Conservation (phyloP, 495 filamentous ascomycete genomes). For the Aspergillus nanangensis region DNA sequence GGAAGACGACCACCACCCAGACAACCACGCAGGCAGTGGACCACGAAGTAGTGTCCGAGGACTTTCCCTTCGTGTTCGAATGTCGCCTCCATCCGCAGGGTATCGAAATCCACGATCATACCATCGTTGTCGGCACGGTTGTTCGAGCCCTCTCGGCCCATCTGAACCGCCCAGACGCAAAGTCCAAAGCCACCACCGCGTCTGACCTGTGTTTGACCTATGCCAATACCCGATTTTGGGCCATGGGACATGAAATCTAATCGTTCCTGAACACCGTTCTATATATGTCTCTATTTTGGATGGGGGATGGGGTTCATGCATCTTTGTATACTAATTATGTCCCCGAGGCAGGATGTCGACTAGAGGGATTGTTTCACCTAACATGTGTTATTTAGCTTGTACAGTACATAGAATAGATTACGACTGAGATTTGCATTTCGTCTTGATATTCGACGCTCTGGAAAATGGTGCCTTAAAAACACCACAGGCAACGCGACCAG, state of each 20-base stretch:
- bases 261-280: not conserved
- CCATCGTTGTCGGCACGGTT: conserved; percentile 37
- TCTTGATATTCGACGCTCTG: too few relatives aligned
- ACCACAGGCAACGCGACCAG: too few relatives aligned
- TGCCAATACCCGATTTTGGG: conserved; percentile 43
- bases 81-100: conserved; percentile 31
- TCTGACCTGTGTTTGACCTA: conserved; percentile 37
- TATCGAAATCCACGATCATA: conserved; percentile 41
- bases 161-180: not conserved
- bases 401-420: too few relatives aligned
- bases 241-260: conserved; percentile 35
- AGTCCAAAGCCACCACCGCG: conserved; percentile 2
- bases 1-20: conserved; percentile 2
- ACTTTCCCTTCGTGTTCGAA: conserved; percentile 40
- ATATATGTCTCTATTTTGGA: not conserved
- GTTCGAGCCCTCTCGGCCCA: conserved; percentile 14
- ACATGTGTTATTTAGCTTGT: too few relatives aligned
- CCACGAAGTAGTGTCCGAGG: conserved; percentile 3
- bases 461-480: too few relatives aligned
- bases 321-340: too few relatives aligned
- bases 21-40: too few relatives aligned
- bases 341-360: too few relatives aligned
- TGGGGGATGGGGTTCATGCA: too few relatives aligned
- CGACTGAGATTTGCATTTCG: too few relatives aligned
- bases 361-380: too few relatives aligned